Base-by-base conservation (phyloP, 1,139 yeast genomes). In the Magnusiomyces clavatus region DNA sequence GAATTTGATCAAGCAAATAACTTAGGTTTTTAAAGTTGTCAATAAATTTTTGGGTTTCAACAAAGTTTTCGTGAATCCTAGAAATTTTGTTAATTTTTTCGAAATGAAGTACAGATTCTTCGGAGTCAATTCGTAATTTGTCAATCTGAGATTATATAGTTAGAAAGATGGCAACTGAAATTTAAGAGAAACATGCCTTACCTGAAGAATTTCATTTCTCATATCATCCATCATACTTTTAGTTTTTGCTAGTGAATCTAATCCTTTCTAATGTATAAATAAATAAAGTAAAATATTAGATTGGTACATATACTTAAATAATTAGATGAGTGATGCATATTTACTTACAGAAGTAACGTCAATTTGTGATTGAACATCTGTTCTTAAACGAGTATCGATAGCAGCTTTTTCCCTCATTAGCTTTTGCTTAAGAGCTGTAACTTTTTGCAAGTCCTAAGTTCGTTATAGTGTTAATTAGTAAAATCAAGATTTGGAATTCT, bases 341-440 rank as follows among this genome's bases (percentile, higher is more conserved):
- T 11, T 5, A 39, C 49, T n/a, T 46, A 46, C 56, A 60, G 75
- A 68, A 6, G 82, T 74, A 8, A 78, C 70, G 51, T 80, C 80
- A 53, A 81, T 76, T 60, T 83, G 89, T 3, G 73, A 68, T 60
- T 79, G 79, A 2, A 86, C 81, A 43, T 82, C 82, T 42, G 82
- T 72, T 59, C 78, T 79, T 54, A 87, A 72, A 63, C 85, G 86
- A 52, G 80, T 73, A 59, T 87, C 95, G n/a, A 86, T 70, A 1
- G 85, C 77, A 0, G 84, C 76, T 64, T 84, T 85, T 62, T 87
- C 94, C 57, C 86, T 78, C 44, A 69, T 61, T 52, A 87, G 74
- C 60, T 82, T 86, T 57, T 77, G 82, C 55, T 79, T 77, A 42
- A 83, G 69, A 1, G 72, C 66, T 10, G 74, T 67, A 12, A 82